Conservation (phyloP, 805 yeast genomes). For the Yarrowia keelungensis region DNA sequence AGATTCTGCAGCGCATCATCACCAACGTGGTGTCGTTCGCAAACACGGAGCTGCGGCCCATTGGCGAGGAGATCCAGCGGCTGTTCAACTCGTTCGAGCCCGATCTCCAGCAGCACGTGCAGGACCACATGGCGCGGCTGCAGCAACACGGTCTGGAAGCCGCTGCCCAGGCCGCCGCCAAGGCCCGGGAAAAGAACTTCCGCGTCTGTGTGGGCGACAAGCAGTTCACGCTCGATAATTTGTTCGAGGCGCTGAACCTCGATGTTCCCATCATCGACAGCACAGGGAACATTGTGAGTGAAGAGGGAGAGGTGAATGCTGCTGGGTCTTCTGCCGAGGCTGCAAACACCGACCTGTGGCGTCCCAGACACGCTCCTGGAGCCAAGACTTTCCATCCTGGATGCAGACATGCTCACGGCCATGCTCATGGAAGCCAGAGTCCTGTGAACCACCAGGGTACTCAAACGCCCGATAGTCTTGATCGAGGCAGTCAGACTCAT, state of each 20-base stretch:
- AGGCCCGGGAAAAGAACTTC: constrained; percentile 27
- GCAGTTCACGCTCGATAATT: constrained; percentile 24
- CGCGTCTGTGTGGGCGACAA: constrained; percentile 35
- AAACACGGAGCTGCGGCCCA: constrained; percentile 24
- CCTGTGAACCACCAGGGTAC: no score
- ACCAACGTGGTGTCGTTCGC: constrained; percentile 33
- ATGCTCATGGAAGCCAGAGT: no score
- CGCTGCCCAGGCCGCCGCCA: constrained; percentile 18
- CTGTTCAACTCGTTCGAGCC: constrained; percentile 36
- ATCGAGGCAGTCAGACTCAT: no score
- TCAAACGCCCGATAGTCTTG: no score
- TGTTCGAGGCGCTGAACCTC: constrained; percentile 32
- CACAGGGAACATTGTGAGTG: no score
- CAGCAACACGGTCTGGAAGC: constrained; percentile 17
- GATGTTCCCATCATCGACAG: background rate
- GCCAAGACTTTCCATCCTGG: background rate
- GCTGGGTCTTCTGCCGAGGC: background rate
- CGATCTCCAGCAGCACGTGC: constrained; percentile 20
- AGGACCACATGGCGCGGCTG: constrained; percentile 7
- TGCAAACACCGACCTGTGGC: constrained; percentile 4
- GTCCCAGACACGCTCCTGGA: constrained; percentile 24
- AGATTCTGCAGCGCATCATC: constrained; percentile 25
- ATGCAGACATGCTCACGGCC: background rate
- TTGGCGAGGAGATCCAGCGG: constrained; percentile 36
- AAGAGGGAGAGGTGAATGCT: no score